A percentile compares a stretch with the other conserved stretches of the same genome.
Evolutionary conservation across 1,139 yeast genomes (phyloP).

Genomic region (Pneumocystis murina): DNA sequence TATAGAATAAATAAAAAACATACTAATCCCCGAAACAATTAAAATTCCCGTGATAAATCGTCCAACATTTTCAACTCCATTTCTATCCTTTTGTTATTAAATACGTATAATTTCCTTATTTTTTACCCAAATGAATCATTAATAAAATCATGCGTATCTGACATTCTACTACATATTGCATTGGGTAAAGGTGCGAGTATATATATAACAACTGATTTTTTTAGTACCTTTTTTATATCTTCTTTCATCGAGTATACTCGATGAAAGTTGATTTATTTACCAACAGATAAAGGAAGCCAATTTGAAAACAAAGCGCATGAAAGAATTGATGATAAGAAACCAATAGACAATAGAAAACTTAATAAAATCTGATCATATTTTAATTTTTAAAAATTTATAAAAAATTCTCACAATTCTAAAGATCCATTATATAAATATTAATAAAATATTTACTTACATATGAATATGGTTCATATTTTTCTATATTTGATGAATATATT

Average conservation of each 20-base stretch:
- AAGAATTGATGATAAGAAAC: slow-evolving; percentile 61
- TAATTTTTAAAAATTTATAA: background rate
- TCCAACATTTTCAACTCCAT: slow-evolving; percentile 44
- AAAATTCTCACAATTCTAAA: background rate
- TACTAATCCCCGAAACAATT: slow-evolving; percentile 42
- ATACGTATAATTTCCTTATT: background rate
- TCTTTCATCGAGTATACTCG: background rate
- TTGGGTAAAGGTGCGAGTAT: slow-evolving; percentile 60
- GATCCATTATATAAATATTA: background rate
- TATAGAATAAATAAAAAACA: background rate
- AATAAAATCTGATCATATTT: slow-evolving; percentile 34
- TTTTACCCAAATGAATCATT: slow-evolving; percentile 21
- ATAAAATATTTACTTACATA: background rate
- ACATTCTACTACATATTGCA: slow-evolving; percentile 32
- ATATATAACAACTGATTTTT: slow-evolving; percentile 26
- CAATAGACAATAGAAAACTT: slow-evolving; percentile 58
- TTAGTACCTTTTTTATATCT: background rate
- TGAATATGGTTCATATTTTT: background rate
- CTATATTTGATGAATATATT: too few species aligned
- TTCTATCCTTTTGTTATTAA: slow-evolving; percentile 7
- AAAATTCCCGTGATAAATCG: slow-evolving; percentile 54
- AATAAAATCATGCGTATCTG: slow-evolving; percentile 33
- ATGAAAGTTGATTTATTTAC: slow-evolving; percentile 20
- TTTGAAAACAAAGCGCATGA: slow-evolving; percentile 63
- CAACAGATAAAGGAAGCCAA: slow-evolving; percentile 60